phyloP scores from a whole-genome alignment of 2,329 filamentous ascomycete species.

The Fusarium burgessii region DNA sequence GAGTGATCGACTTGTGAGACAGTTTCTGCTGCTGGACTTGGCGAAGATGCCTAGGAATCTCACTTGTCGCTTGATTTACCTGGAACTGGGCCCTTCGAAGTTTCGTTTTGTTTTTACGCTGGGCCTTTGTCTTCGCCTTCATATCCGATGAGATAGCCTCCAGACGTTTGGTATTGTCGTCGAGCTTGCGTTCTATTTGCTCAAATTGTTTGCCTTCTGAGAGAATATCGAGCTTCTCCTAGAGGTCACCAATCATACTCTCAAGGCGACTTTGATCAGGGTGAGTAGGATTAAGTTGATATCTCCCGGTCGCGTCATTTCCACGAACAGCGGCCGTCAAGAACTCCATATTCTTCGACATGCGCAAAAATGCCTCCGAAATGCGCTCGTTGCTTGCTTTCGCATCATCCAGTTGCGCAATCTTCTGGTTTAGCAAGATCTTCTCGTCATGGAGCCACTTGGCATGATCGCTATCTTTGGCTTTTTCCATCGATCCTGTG shows the following conservation, averaged over 20 bases:
- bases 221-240: not conserved
- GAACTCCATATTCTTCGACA: not conserved
- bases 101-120: rapidly evolving
- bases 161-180: not conserved
- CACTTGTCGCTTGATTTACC: rapidly evolving
- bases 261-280: not conserved
- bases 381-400: not conserved
- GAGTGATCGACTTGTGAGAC: not conserved
- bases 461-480: not conserved
- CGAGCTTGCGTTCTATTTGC: not conserved
- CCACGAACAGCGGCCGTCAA: rapidly evolving
- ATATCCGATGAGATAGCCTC: no score
- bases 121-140: not conserved
- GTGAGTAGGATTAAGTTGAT: rapidly evolving
- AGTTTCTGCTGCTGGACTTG: not conserved
- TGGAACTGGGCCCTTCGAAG: rapidly evolving
- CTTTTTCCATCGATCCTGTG: not conserved
- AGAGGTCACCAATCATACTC: not conserved
- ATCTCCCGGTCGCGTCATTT: rapidly evolving
- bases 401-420: not conserved
- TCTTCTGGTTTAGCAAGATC: not conserved
- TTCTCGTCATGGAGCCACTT: not conserved
- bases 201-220: not conserved
- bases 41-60: rapidly evolving
- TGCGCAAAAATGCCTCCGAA: not conserved